Base-by-base conservation (phyloP, 306 rosid species). In the Prunus dulcis region DNA sequence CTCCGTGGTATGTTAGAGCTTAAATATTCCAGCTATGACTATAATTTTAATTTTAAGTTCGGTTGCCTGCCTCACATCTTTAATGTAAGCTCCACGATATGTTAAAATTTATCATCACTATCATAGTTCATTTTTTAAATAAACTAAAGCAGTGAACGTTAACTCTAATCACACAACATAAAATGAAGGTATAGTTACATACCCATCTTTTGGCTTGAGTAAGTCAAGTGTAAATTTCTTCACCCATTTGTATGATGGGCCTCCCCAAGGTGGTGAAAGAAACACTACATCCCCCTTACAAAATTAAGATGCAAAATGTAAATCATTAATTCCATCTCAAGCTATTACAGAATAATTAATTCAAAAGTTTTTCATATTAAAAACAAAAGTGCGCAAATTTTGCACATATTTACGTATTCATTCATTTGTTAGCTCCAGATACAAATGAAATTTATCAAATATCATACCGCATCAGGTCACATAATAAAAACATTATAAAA, bases 241-340 rank as follows among this genome's bases (percentile, higher is more conserved):
- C 2, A 57, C 15, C 22, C 72, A 51, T 75, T 51, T 79, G 75
- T 83, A 83, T 4, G 78, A 64, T 14, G 83, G 86, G 41, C 83
- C 83, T 68, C 86, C 86, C 86, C 86, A 79, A 8, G 86, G 83
- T 27, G 86, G 86, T 64, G 83, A 22, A 64, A 83, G 83, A 58
- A 83, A 83, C 55, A 79, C 83, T 19, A 79, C 17, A 60, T 83
- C 83, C 67, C 86, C 86, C 86, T 83, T 43, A 50, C 18, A 66
- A 52, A 46, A 78, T n/a, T 51, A 34, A 69, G 72, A 47, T 47
- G 64, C 58, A 53, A 47, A 56, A 46, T 49, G 38, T 17, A 64
- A 49, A 14, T 63, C 18, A 25, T 27, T 53, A 74, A 79, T 56
- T 64, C 55, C 47, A 34, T 7, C 43, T 30, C 28, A 45, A 76